phyloP scores from a whole-genome alignment of 768 basidiomycete species.

The Leucocoprinus leucothites region DNA sequence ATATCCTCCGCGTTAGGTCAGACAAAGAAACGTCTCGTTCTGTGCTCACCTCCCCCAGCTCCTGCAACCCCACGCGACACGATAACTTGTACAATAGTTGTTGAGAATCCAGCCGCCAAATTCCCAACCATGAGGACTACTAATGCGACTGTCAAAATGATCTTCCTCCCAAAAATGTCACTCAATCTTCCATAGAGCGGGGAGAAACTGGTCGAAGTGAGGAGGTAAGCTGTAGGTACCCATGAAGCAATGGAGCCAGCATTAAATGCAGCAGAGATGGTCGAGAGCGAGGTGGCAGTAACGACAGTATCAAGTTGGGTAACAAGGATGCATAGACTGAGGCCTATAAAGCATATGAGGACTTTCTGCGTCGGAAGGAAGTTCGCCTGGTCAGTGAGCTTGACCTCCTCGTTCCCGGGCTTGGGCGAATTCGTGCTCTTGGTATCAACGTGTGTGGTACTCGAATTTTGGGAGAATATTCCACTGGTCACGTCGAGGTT shows the following conservation, averaged over 20 bases:
- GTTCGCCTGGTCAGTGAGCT: conserved; percentile 69
- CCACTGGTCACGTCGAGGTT: too few relatives aligned
- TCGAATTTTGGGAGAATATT: too few relatives aligned
- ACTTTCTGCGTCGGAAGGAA: conserved; percentile 64
- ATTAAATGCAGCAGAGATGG: conserved; percentile 62
- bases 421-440: too few relatives aligned
- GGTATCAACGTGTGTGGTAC: too few relatives aligned
- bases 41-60: conserved; percentile 52
- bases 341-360: conserved; percentile 56
- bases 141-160: conserved; percentile 54
- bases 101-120: conserved; percentile 61
- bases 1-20: not conserved
- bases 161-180: conserved; percentile 68
- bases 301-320: conserved; percentile 69
- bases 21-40: not conserved
- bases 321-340: conserved; percentile 59
- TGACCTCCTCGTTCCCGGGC: not conserved
- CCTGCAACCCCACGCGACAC: conserved; percentile 67
- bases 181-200: conserved; percentile 59
- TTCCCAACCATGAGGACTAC: conserved; percentile 64
- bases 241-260: conserved; percentile 63
- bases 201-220: conserved; percentile 67
- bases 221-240: conserved; percentile 71
- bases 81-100: conserved; percentile 63
- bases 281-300: conserved; percentile 72